phyloP scores from a whole-genome alignment of 2,329 filamentous ascomycete species.

The Aplosporella prunicola region DNA sequence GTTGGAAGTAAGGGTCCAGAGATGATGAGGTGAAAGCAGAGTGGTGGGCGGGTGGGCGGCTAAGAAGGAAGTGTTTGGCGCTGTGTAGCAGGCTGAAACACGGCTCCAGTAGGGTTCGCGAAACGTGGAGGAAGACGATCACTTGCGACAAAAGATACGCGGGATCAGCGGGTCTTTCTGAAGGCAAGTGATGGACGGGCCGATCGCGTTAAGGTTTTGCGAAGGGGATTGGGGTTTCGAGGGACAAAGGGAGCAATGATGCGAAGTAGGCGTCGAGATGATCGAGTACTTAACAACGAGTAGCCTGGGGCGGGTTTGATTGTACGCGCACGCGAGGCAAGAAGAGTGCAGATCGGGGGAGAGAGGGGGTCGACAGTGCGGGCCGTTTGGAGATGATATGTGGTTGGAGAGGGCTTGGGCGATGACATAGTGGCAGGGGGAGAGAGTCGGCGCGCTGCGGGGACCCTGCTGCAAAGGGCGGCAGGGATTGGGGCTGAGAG shows the following conservation, averaged over 20 bases:
- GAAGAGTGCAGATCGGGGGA: constrained; percentile 11
- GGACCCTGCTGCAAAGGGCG: constrained; percentile 8
- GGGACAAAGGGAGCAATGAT: constrained; percentile 11
- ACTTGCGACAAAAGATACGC: constrained; percentile 30
- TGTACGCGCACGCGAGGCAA: constrained; percentile 5
- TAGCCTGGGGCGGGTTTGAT: constrained; percentile 1
- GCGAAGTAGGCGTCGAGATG: constrained; percentile 6
- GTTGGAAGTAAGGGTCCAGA: constrained; percentile 10
- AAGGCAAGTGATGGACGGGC: constrained; percentile 30
- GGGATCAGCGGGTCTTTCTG: constrained; percentile 41
- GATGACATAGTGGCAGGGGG: constrained; percentile 6
- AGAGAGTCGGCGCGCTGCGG: constrained; percentile 9
- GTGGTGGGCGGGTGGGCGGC: constrained; percentile 12
- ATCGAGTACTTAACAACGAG: constrained; percentile 7
- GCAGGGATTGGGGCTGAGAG: constrained; percentile 8
- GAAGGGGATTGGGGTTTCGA: constrained; percentile 6
- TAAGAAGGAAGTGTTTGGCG: constrained; percentile 11
- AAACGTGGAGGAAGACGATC: constrained; percentile 43
- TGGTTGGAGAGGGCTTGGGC: constrained; percentile 1
- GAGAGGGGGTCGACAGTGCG: constrained; percentile 6
- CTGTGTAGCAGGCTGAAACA: constrained; percentile 24
- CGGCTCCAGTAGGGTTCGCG: constrained; percentile 24
- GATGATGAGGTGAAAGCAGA: constrained; percentile 10
- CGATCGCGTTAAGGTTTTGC: too few species aligned
- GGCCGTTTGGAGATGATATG: constrained; percentile 11